Percentiles rank a stretch among this genome's conserved stretches.
Evolutionary conservation across 176 grass and related monocot species (phyloP).

Genomic region (Neostapfia colusana): DNA sequence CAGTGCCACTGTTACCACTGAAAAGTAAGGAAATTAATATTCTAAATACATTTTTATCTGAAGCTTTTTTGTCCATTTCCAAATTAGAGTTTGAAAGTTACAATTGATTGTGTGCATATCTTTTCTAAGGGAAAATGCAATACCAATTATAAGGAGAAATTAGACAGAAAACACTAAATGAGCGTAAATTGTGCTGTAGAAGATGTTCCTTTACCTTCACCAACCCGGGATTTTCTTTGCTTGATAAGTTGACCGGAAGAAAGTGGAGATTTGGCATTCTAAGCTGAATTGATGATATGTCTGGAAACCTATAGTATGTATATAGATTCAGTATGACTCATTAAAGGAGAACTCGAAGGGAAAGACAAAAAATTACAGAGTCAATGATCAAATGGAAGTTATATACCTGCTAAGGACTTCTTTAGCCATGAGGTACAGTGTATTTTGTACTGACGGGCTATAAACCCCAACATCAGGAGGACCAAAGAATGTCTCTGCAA

Average conservation of each 20-base stretch:
- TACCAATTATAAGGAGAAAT: no score
- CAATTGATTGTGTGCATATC: neutral
- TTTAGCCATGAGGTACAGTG: slow-evolving; percentile 75
- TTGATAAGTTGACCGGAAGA: slow-evolving; percentile 74
- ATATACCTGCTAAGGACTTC: slow-evolving; percentile 81
- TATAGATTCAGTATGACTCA: slow-evolving; percentile 14
- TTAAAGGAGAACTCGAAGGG: neutral
- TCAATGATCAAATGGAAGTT: slow-evolving; percentile 12
- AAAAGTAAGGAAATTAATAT: neutral
- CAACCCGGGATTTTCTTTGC: slow-evolving; percentile 73
- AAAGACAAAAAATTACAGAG: neutral
- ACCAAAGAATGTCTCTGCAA: slow-evolving; percentile 79
- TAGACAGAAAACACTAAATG: neutral
- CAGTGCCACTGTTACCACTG: neutral
- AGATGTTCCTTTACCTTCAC: slow-evolving; percentile 64
- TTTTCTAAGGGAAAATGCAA: no score
- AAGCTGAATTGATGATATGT: slow-evolving; percentile 79
- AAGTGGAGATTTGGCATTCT: slow-evolving; percentile 94
- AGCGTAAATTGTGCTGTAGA: neutral
- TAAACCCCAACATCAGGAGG: slow-evolving; percentile 77
- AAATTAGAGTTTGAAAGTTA: neutral
- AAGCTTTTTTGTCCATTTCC: neutral
- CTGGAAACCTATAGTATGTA: slow-evolving; percentile 48
- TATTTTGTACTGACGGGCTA: slow-evolving; percentile 94
- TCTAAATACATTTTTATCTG: neutral